Evolutionary conservation across 495 filamentous ascomycete genomes (phyloP), one percentile per base, ranked within the genome.

Genomic region (Tuber borchii): DNA sequence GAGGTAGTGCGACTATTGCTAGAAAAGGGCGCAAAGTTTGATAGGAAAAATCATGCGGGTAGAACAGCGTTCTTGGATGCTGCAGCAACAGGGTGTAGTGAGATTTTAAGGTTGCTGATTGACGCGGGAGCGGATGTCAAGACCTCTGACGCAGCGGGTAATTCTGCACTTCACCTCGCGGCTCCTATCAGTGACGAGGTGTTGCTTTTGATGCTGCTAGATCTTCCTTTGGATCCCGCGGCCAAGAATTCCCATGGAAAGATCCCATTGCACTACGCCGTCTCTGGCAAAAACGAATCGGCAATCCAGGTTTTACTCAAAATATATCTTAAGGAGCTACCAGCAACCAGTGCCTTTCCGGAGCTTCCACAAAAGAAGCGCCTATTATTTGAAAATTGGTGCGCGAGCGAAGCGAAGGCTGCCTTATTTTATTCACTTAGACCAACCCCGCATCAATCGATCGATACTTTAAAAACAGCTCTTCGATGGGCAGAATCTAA

Each of bases 401-500:
- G 51, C 2, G 26, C n/a, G 10, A 61, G 14, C 0, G 51, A 61
- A 61, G 51, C n/a, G n/a, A 61, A 61, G 51, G 12, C 51, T 12
- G 51, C 51, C n/a, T 61, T 61, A 3, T 61, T 61, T 61, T 31
- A 4, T 16, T 61, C 51, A 31, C 51, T 61, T 16, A 61, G 31
- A 61, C 51, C 51, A 16, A 31, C 51, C 26, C 51, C 51, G 14
- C 51, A 61, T 61, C 51, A 61, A 61, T 61, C 51, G n/a, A 31
- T 61, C 51, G 51, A 61, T 61, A 61, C 51, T 61, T 61, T 61
- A 26, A 61, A 61, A 61, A 61, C 51, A 2, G 51, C 51, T 5
- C 51, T 61, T 31, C 51, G 51, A 61, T 61, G 51, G 51, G n/a
- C 51, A 31, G 51, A 61, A 61, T 61, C 31, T 61, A 61, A 61